Conservation (phyloP, 2,329 filamentous ascomycete species). For the Microthyrium microscopicum region DNA sequence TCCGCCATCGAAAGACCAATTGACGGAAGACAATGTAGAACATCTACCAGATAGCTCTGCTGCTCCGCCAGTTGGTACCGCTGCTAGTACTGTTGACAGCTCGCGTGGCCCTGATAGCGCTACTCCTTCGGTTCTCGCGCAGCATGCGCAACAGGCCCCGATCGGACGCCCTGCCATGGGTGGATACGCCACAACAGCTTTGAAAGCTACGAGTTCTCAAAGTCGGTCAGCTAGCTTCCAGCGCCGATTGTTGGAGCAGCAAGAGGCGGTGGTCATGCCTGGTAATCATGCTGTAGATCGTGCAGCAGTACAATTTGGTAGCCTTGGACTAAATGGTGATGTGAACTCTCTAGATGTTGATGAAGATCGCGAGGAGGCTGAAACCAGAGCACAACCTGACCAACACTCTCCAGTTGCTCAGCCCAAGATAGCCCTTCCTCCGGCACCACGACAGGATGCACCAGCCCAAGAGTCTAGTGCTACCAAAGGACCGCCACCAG, state of each 20-base stretch:
- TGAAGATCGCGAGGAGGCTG: constrained; percentile 84
- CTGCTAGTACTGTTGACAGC: constrained; percentile 76
- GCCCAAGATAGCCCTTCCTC: constrained; percentile 75
- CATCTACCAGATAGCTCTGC: constrained; percentile 65
- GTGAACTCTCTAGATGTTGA: constrained; percentile 59
- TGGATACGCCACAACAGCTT: constrained; percentile 63
- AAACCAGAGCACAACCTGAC: constrained; percentile 84
- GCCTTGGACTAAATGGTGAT: constrained; percentile 71
- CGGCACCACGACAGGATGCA: constrained; percentile 34
- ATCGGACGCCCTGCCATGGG: constrained; percentile 46
- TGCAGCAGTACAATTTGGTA: constrained; percentile 87
- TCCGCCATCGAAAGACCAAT: constrained; percentile 58
- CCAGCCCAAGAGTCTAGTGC: constrained; percentile 4
- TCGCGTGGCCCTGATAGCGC: constrained; percentile 55
- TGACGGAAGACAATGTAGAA: constrained; percentile 86
- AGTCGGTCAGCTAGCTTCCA: constrained; percentile 63
- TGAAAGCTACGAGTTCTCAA: constrained; percentile 51
- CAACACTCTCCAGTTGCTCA: constrained; percentile 79
- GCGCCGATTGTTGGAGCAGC: constrained; percentile 78
- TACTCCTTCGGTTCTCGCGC: constrained; percentile 10
- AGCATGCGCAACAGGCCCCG: constrained; percentile 46
- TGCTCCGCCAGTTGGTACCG: constrained; percentile 63
- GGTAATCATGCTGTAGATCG: constrained; percentile 90
- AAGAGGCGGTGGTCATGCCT: constrained; percentile 96
- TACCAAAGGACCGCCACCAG: constrained; percentile 43